Base-by-base conservation (phyloP, 2,329 filamentous ascomycete species). In the Aspergillus ochraceoroseus region DNA sequence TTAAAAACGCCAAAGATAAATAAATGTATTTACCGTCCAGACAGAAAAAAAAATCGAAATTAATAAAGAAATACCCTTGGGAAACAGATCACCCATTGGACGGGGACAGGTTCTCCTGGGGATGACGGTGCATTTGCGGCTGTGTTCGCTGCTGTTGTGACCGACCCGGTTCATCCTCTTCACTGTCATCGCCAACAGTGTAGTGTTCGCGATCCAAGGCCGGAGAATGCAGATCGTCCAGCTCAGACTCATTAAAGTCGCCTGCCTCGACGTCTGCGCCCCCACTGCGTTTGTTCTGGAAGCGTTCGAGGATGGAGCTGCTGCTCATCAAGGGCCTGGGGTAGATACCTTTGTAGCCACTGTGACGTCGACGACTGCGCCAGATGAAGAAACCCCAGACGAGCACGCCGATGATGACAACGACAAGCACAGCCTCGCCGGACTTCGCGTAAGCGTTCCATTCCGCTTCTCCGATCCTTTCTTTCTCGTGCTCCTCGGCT, bases 401-500 rank as follows among this genome's bases (percentile, higher is more conserved):
- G 4, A 68, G 70, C 1, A 85, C 86, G 1, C 80, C 82, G 44
- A 92, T 77, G 36, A 83, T 72, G 12, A 95, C 86, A 33, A 95
- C 79, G 11, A 89, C 79, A 2, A 95, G 75, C 2, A 88, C 87
- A 5, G 89, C 78, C 65, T 94, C 87, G 35, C 89, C 88, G 2
- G 86, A 92, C 55, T 85, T 83, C 59, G 83, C 84, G 65, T 95
- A 95, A 0, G 89, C 89, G 36, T 82, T 78, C 85, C 88, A 94
- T 56, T 89, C 85, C 12, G 88, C 87, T 18, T 87, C 79, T 53
- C 89, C 79, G n/a, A 95, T 67, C 57, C 84, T 80, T 57, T 85
- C 74, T 49, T 80, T 76, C 56, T 85, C 79, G 20, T 77, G 77
- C 56, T 85, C 74, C 53, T 80, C 77, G n/a, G 75, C 78, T 9